Conservation (phyloP, 371 early-diverging fungal genomes). For the Mucor piriformis region DNA sequence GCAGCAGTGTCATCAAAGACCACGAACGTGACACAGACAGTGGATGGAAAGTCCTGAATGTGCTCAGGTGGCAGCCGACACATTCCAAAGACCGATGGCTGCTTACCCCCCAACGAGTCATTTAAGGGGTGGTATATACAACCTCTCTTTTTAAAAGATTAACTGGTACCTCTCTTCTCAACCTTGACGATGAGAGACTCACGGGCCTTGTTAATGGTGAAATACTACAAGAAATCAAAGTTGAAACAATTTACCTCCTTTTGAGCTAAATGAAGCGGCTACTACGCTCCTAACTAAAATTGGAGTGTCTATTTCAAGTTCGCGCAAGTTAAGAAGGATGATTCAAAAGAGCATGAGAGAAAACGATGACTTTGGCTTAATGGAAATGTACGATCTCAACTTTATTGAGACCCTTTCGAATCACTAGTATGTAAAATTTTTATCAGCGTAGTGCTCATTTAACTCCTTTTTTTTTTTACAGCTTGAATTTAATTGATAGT, state of each 20-base stretch:
- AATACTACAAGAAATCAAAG: background rate
- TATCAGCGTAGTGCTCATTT: conserved; percentile 1
- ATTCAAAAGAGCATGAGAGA: background rate
- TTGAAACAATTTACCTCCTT: background rate
- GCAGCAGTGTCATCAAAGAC: background rate
- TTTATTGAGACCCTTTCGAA: conserved; percentile 1
- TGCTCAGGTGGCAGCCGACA: background rate
- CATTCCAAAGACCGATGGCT: background rate
- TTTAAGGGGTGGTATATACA: no score
- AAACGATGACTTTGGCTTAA: background rate
- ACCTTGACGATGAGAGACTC: background rate
- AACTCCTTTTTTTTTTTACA: conserved; percentile 1
- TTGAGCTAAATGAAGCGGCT: background rate
- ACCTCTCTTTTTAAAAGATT: background rate
- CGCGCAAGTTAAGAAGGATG: background rate
- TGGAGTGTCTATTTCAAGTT: background rate
- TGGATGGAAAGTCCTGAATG: background rate
- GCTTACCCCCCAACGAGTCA: no score
- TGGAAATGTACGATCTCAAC: background rate
- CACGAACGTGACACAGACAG: background rate
- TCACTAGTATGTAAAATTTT: background rate
- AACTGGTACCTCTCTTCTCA: background rate
- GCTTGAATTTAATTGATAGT: background rate
- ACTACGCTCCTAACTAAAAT: background rate
- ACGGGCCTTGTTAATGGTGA: background rate